phyloP scores from a whole-genome alignment of 768 basidiomycete genomes.

The Scleroderma citrinum region DNA sequence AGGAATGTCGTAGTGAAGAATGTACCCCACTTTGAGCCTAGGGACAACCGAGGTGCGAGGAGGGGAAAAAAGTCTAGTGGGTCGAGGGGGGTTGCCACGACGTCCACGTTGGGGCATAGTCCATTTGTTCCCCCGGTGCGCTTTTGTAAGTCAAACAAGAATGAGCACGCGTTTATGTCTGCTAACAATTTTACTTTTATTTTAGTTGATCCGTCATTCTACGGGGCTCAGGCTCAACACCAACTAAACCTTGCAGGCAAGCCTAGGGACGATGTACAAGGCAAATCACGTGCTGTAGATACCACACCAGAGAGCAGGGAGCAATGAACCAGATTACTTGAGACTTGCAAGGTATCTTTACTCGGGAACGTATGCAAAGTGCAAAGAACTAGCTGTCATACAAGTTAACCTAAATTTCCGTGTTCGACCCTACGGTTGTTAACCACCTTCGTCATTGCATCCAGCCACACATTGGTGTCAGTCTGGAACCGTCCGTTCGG shows the following conservation, averaged over 20 bases:
- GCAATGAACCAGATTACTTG: no score
- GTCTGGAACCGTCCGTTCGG: slow-evolving; percentile 13
- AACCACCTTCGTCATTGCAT: slow-evolving; percentile 79
- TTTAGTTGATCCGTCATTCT: slow-evolving; percentile 21
- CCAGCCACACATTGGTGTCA: slow-evolving; percentile 68
- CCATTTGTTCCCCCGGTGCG: slow-evolving; percentile 8
- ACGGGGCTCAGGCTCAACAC: slow-evolving; percentile 8
- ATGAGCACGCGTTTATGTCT: background rate
- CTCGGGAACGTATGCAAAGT: no score
- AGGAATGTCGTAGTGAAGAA: background rate
- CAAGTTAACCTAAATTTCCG: slow-evolving; percentile 35
- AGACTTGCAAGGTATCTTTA: background rate
- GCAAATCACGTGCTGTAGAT: no score
- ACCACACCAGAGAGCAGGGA: background rate
- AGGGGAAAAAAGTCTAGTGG: background rate
- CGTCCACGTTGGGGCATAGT: slow-evolving; percentile 1
- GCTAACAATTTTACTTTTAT: slow-evolving; percentile 1
- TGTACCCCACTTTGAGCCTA: background rate
- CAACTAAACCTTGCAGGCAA: no score
- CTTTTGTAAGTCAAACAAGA: slow-evolving; percentile 23
- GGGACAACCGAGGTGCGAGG: background rate
- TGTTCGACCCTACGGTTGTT: slow-evolving; percentile 48
- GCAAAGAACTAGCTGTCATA: background rate
- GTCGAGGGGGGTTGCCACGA: slow-evolving; percentile 5
- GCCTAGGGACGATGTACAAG: background rate